Evolutionary conservation across 1,284 basidiomycete species (phyloP), one percentile per base, ranked within the genome.

Genomic region (Malassezia japonica): DNA sequence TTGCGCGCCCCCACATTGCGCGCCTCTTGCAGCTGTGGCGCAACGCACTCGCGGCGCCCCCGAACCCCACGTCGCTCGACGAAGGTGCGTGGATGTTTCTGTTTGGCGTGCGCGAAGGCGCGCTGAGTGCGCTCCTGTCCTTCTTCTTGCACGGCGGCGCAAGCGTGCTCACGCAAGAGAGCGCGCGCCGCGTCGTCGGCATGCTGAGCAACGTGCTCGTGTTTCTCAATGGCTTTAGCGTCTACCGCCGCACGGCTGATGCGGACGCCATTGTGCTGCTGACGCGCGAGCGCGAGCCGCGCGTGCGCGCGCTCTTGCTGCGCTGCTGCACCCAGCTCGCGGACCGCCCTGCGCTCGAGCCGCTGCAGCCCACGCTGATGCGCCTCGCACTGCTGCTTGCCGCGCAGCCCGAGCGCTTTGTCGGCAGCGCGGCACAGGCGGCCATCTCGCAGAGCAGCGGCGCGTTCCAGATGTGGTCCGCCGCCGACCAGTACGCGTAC

Each of bases 21-120:
- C 90, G 95, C 65, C 78, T 98, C 6, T 80, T 98, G 23, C 86
- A 92, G 0, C 80, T 98, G 1, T 98, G 94, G 94, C 79, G 92
- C 29, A 98, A 98, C 64, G 90, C 94, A 2, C 78, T 98, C 0
- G 89, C 92, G 1, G 96, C 96, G 74, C 85, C 88, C 0, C 87
- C 87, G 0, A 9, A 21, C 18, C 29, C 23, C 10, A n/a, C 33
- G 2, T 84, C 79, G 62, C 92, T 92, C 73, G 92, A 65, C 18
- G 80, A 79, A 12, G 79, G 88, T 18, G 67, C 69, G 16, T 96
- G 91, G 90, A 79, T 80, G 46, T 98, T 96, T 75, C 77, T 99
- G 7, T 76, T 98, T 5, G 84, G 88, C 57, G 86, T 98, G 6
- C 80, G 92, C 24, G 90, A 95, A 74, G 85, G 83, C 62, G 88